phyloP scores from a whole-genome alignment of 2,329 filamentous ascomycete species.

The Geoglossum cookeanum region DNA sequence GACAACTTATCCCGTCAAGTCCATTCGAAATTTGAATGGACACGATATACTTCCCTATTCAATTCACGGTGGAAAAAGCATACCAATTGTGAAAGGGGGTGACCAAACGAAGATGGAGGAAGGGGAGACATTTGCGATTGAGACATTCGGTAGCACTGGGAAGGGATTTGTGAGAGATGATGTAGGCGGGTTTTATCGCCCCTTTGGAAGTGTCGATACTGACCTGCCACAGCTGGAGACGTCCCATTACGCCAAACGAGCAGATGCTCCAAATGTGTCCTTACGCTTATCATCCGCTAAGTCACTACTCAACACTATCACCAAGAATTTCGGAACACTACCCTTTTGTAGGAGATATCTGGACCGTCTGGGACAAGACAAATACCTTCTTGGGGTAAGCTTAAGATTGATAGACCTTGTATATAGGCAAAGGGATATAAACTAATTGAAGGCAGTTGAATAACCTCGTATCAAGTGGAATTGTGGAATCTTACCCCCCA shows the following conservation, averaged over 20 bases:
- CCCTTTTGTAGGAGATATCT: conserved; percentile 83
- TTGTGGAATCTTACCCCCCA: conserved; percentile 81
- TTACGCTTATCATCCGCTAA: conserved; percentile 67
- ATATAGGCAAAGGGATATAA: not conserved
- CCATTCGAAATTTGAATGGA: conserved; percentile 71
- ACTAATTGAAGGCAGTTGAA: conserved; percentile 41
- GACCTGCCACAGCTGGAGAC: conserved; percentile 40
- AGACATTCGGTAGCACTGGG: conserved; percentile 88
- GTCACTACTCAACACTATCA: conserved; percentile 70
- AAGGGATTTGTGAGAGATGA: conserved; percentile 77
- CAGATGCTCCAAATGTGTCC: conserved; percentile 55
- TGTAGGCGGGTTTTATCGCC: conserved; percentile 28
- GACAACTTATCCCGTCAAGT: conserved; percentile 59
- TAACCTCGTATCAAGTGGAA: conserved; percentile 60
- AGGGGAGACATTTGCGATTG: conserved; percentile 85
- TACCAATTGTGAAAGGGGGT: conserved; percentile 77
- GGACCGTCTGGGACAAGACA: conserved; percentile 82
- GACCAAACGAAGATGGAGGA: conserved; percentile 96
- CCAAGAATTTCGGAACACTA: conserved; percentile 88
- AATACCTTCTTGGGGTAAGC: conserved; percentile 73
- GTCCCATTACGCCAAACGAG: conserved; percentile 67
- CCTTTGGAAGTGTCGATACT: conserved; percentile 7
- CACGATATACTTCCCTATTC: conserved; percentile 79
- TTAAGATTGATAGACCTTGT: too few species aligned
- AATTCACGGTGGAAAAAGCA: conserved; percentile 84